Evolutionary conservation across 2,329 filamentous ascomycete genomes (phyloP).

Genomic region (Colletotrichum abscissum): DNA sequence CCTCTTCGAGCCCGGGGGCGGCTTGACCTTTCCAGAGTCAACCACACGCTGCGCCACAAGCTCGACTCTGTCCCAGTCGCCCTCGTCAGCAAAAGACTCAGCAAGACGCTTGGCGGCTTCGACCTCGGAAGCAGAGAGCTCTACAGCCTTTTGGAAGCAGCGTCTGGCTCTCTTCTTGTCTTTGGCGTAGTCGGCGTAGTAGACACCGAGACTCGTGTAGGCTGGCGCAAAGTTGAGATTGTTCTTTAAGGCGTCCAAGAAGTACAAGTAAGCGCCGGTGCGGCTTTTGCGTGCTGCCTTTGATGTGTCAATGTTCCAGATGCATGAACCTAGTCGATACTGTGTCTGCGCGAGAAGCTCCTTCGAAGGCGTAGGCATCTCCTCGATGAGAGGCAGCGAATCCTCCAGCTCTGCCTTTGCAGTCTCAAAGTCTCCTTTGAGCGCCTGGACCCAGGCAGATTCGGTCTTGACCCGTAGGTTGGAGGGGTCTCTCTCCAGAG

Average conservation of each 20-base stretch:
- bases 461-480: slow-evolving; percentile 88
- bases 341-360: slow-evolving; percentile 87
- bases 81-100: slow-evolving; percentile 84
- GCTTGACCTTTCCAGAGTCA: slow-evolving; percentile 92
- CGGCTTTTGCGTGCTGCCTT: slow-evolving; percentile 81
- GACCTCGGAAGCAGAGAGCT: slow-evolving; percentile 88
- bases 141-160: slow-evolving; percentile 96
- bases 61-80: slow-evolving; percentile 97
- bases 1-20: slow-evolving; percentile 91
- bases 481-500: slow-evolving; percentile 75
- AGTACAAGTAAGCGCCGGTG: slow-evolving; percentile 83
- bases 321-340: slow-evolving; percentile 86
- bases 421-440: slow-evolving; percentile 78
- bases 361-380: slow-evolving; percentile 66
- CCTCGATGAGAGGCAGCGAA: slow-evolving; percentile 74
- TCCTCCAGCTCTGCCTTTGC: slow-evolving; percentile 78
- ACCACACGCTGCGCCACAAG: slow-evolving; percentile 90
- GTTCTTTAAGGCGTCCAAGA: slow-evolving; percentile 85
- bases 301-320: slow-evolving; percentile 86
- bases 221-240: slow-evolving; percentile 90
- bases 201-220: slow-evolving; percentile 91
- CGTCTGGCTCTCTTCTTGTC: slow-evolving; percentile 88
- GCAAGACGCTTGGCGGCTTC: slow-evolving; percentile 89
- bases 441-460: slow-evolving; percentile 90
- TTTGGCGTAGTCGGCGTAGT: slow-evolving; percentile 89